Evolutionary conservation across 495 filamentous ascomycete genomes (phyloP), one percentile per base, ranked within the genome.

Genomic region (Cryomyces antarcticus): DNA sequence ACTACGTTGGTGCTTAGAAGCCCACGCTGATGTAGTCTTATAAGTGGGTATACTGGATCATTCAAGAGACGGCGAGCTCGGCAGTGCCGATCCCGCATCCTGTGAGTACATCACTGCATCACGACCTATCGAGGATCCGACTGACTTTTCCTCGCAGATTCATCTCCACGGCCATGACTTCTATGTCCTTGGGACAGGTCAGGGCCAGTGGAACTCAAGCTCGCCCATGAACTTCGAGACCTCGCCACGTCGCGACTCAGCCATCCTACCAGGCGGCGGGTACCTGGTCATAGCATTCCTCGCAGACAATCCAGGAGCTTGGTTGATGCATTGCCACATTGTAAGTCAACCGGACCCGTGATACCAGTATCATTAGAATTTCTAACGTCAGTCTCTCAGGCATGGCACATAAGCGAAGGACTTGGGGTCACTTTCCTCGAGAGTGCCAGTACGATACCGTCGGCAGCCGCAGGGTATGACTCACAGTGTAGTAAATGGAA

Each of bases 161-260:
- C 57, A 60, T 43, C 39, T 60, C 7, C 55, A 58, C 48, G 57
- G 57, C 10, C 56, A 58, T 41, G 58, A 61, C 45, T 62, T 60
- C 49, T 57, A 48, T 36, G 35, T 62, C 28, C 51, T 62, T 12
- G 58, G 44, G 1, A 37, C 42, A 12, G 55, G 55, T 44, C 30
- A 48, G 39, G n/a, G 28, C 11, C 12, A 30, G 46, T 13, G 33
- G 33, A 36, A 10, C 12, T 28, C 41, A 31, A 44, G n/a, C 41
- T 60, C 53, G 11, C 59, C 42, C 2, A 39, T 57, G n/a, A 58
- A 61, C 41, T 44, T 57, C 10, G 27, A 42, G 17, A 60, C 56
- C 44, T 57, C 55, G 6, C 49, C 55, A 4, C 45, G 55, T 0
- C 36, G 58, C 4, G 58, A 62, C 43, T 52, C 52, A 1, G 55